These are phyloP conservation scores for Podaxis rugospora DNA, from an alignment of 768 basidiomycete genomes.

Conservation along the genomic window DNA sequence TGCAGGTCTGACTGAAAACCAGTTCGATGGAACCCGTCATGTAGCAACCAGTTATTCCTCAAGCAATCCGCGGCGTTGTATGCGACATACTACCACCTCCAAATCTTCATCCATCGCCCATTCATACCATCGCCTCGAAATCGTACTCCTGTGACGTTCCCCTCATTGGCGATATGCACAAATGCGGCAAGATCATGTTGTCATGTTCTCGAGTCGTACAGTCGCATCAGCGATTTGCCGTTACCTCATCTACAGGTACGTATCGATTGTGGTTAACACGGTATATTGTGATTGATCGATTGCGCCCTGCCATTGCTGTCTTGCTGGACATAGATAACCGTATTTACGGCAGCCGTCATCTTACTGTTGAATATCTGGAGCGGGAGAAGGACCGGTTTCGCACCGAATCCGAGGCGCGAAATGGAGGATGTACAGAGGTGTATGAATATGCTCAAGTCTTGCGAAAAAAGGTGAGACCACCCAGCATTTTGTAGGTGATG, in stretches of 20 bases:
- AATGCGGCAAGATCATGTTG: slow-evolving; percentile 76
- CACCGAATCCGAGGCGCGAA: slow-evolving; percentile 44
- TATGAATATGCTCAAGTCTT: slow-evolving; percentile 43
- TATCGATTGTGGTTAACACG: neutral
- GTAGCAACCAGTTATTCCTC: slow-evolving; percentile 35
- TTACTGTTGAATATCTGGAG: slow-evolving; percentile 67
- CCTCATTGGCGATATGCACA: slow-evolving; percentile 78
- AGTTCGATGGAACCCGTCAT: slow-evolving; percentile 43
- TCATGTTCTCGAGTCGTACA: slow-evolving; percentile 59
- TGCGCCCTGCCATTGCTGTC: slow-evolving; percentile 3
- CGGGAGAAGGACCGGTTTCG: slow-evolving; percentile 41
- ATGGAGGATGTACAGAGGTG: slow-evolving; percentile 59
- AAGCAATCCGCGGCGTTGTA: slow-evolving; percentile 56
- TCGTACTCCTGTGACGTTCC: slow-evolving; percentile 34
- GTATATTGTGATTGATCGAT: neutral
- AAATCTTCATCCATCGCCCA: slow-evolving; percentile 75
- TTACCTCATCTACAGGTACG: slow-evolving; percentile 33
- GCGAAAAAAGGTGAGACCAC: slow-evolving; percentile 32
- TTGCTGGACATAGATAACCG: slow-evolving; percentile 21
- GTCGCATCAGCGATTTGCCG: slow-evolving; percentile 28
- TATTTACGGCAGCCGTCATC: slow-evolving; percentile 43
- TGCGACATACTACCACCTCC: slow-evolving; percentile 41
- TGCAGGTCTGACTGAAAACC: neutral
- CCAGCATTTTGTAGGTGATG: neutral
- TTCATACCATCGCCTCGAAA: slow-evolving; percentile 68